Evolutionary conservation across 805 yeast genomes (phyloP).

Genomic region (Pichia heedii): DNA sequence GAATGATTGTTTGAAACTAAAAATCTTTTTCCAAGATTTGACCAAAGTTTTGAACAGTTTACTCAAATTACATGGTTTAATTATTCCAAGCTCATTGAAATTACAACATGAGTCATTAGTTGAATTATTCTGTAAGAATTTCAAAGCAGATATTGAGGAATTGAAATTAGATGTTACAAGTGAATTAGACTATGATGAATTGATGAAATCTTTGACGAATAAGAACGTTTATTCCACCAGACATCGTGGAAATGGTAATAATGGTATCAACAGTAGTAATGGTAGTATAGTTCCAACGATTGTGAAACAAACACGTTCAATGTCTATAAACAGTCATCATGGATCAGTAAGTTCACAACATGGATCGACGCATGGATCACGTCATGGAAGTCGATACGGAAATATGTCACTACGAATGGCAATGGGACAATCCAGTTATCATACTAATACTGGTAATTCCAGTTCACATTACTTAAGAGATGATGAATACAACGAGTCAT

Average conservation of each 20-base stretch:
- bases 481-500: background rate
- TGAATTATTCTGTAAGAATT: slow-evolving; percentile 56
- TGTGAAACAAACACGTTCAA: background rate
- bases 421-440: background rate
- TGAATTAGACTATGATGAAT: slow-evolving; percentile 10
- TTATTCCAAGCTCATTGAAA: slow-evolving; percentile 47
- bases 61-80: slow-evolving; percentile 56
- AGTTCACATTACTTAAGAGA: slow-evolving; percentile 1
- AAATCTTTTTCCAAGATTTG: slow-evolving; percentile 56
- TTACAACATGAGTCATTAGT: slow-evolving; percentile 62
- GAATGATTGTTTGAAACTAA: slow-evolving; percentile 24
- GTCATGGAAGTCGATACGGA: slow-evolving; percentile 2
- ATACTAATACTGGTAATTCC: too few species aligned
- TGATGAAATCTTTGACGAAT: slow-evolving; percentile 14
- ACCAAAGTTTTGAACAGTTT: slow-evolving; percentile 57
- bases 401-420: background rate
- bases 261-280: slow-evolving; percentile 6
- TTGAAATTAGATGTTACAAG: slow-evolving; percentile 28
- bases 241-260: background rate
- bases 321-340: background rate
- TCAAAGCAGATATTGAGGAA: slow-evolving; percentile 49
- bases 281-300: background rate
- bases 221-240: slow-evolving; percentile 10
- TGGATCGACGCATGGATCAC: slow-evolving; percentile 1
- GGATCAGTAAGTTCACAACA: background rate